A percentile compares a stretch with the other conserved stretches of the same genome.
Conservation (phyloP, 306 rosid genomes). For the Acacia crassicarpa region DNA sequence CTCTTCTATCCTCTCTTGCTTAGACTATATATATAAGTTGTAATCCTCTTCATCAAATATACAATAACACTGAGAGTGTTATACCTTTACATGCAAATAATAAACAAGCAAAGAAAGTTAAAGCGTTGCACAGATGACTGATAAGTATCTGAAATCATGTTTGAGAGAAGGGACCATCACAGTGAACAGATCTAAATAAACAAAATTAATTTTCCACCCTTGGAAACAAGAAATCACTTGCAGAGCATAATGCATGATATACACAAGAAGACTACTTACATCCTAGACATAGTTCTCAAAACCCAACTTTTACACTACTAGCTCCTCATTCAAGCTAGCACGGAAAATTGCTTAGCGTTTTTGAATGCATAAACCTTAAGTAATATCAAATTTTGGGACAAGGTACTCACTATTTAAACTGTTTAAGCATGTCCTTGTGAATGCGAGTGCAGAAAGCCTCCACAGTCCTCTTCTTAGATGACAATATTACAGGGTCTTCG, state of each 20-base stretch:
- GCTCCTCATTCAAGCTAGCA: neutral
- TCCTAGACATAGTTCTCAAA: neutral
- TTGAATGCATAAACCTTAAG: conserved; percentile 21
- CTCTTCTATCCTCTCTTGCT: too few species aligned
- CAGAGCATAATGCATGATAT: neutral
- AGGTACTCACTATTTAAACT: conserved; percentile 82
- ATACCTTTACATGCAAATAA: too few species aligned
- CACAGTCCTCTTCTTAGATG: conserved; percentile 82
- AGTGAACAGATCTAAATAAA: neutral
- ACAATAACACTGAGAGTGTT: too few species aligned
- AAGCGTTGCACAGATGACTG: neutral
- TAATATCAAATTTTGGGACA: conserved; percentile 15
- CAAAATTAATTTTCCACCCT: neutral
- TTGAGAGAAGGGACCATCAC: neutral
- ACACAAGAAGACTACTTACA: conserved; percentile 1
- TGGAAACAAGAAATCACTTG: neutral
- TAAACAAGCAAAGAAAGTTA: neutral
- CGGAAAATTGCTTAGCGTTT: neutral
- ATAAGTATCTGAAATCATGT: neutral
- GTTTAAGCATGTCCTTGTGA: conserved; percentile 94
- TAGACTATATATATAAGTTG: too few species aligned
- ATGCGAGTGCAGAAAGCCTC: conserved; percentile 92
- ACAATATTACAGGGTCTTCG: conserved; percentile 96
- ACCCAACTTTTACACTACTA: neutral
- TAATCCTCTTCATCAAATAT: too few species aligned